A percentile compares a stretch with the other conserved stretches of the same genome.
These are phyloP conservation scores for Setaria italica DNA, from an alignment of 202 grass and related monocot genomes.

Conservation along the genomic window DNA sequence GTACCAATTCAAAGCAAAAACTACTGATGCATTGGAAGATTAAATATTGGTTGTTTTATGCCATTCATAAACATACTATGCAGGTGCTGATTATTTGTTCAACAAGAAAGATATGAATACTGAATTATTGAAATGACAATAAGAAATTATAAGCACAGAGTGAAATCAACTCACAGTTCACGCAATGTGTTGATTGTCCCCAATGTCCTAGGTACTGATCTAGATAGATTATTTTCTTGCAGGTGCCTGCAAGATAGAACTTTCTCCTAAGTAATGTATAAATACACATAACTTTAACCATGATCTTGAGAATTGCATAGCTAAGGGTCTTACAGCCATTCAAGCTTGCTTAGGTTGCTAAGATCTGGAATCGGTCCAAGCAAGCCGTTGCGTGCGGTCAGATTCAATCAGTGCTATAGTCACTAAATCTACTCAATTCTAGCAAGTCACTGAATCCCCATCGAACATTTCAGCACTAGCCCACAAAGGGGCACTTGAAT, in stretches of 20 bases:
- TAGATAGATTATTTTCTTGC: constrained; percentile 76
- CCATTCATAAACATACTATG: background rate
- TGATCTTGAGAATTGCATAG: constrained; percentile 17
- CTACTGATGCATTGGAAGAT: background rate
- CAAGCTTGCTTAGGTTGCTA: constrained; percentile 60
- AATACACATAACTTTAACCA: constrained; percentile 17
- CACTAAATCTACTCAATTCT: constrained; percentile 14
- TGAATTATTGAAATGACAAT: constrained; percentile 28
- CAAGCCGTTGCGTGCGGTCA: constrained; percentile 69
- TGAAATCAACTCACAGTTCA: constrained; percentile 77
- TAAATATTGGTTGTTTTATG: background rate
- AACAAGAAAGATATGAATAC: background rate
- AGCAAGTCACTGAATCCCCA: background rate
- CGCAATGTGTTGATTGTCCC: constrained; percentile 46
- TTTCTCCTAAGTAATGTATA: constrained; percentile 33
- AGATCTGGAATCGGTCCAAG: constrained; percentile 79
- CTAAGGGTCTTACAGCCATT: constrained; percentile 65
- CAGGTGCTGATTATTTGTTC: background rate
- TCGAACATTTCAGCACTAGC: constrained; percentile 13
- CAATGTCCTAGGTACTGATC: constrained; percentile 61
- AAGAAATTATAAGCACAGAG: constrained; percentile 28
- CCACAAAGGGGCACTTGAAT: background rate
- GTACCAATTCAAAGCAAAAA: constrained; percentile 5
- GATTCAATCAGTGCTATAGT: background rate
- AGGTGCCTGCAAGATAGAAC: constrained; percentile 72